Evolutionary conservation across 2,329 filamentous ascomycete species (phyloP), one percentile per base, ranked within the genome.

Genomic region (Neobulgaria alba): DNA sequence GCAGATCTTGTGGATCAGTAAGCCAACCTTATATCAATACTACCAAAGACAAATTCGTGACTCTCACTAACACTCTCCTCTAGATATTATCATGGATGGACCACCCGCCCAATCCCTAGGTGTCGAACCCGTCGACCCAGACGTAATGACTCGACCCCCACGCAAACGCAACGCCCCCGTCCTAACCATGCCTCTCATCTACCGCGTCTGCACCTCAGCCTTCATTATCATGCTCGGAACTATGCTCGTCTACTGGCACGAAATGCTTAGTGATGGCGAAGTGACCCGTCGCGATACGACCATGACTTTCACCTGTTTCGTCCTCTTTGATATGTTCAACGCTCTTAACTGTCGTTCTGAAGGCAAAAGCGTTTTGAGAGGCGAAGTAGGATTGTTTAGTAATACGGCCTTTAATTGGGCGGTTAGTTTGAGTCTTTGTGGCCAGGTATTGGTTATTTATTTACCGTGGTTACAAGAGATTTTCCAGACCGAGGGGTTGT

Each of bases 1-100:
- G 92, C 92, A 98, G 67, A 98, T 98, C 67, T 74, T 98, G 31
- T 98, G 92, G 92, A 98, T 98, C 58, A 98, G 90, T 95, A n/a
- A n/a, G n/a, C n/a, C n/a, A n/a, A n/a, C n/a, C n/a, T n/a, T n/a
- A n/a, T n/a, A n/a, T n/a, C n/a, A n/a, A n/a, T n/a, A n/a, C n/a
- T n/a, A n/a, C n/a, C n/a, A n/a, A n/a, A n/a, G n/a, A n/a, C n/a
- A n/a, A n/a, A n/a, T n/a, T n/a, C n/a, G n/a, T n/a, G n/a, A n/a
- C 12, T 38, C 36, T 14, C 20, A 16, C 17, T 30, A 34, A 12
- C 20, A 15, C 29, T 20, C 14, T 20, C 17, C n/a, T 18, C 19
- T 53, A 96, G 90, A 98, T 61, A 96, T 98, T 59, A 89, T 98
- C 55, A 98, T 98, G 93, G 93, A 98, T 64, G 92, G 93, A 8